Conservation (phyloP, 805 yeast genomes). For the Sugiyamaella valdiviana region DNA sequence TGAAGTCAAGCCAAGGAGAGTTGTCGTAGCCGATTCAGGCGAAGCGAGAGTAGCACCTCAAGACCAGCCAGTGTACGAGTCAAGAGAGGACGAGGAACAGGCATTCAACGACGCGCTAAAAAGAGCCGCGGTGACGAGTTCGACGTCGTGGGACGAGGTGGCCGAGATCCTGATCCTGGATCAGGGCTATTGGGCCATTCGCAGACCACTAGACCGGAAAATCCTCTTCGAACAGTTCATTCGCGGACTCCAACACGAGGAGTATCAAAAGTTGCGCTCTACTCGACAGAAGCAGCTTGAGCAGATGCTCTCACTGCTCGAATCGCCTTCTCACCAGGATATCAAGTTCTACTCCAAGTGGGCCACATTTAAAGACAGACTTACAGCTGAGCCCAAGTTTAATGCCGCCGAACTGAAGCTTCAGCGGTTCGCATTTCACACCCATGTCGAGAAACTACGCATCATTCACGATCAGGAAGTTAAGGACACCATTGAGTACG, state of each 20-base stretch:
- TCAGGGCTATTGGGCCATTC: constrained; percentile 61
- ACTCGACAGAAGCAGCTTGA: constrained; percentile 49
- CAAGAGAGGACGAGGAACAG: constrained; percentile 35
- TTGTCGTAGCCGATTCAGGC: neutral
- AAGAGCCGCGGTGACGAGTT: constrained; percentile 54
- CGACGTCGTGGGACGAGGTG: constrained; percentile 68
- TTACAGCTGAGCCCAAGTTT: constrained; percentile 58
- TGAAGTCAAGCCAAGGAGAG: neutral
- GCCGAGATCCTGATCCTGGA: constrained; percentile 52
- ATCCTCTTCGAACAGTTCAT: constrained; percentile 60
- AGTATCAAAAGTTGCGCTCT: constrained; percentile 41
- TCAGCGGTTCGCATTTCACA: constrained; percentile 48
- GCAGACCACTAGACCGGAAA: constrained; percentile 56
- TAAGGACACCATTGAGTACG: constrained; percentile 20
- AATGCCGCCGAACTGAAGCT: constrained; percentile 46
- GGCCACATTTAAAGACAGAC: constrained; percentile 48
- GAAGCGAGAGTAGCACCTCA: neutral
- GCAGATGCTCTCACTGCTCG: constrained; percentile 44
- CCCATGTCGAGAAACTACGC: constrained; percentile 40
- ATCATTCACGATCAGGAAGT: constrained; percentile 25
- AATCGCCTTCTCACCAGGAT: constrained; percentile 36
- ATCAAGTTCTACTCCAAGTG: constrained; percentile 57
- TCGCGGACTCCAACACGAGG: constrained; percentile 15
- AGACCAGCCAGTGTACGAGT: neutral
- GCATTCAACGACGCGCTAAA: constrained; percentile 49